Base-by-base conservation (phyloP, 2,329 filamentous ascomycete species). In the Phialophora macrospora region DNA sequence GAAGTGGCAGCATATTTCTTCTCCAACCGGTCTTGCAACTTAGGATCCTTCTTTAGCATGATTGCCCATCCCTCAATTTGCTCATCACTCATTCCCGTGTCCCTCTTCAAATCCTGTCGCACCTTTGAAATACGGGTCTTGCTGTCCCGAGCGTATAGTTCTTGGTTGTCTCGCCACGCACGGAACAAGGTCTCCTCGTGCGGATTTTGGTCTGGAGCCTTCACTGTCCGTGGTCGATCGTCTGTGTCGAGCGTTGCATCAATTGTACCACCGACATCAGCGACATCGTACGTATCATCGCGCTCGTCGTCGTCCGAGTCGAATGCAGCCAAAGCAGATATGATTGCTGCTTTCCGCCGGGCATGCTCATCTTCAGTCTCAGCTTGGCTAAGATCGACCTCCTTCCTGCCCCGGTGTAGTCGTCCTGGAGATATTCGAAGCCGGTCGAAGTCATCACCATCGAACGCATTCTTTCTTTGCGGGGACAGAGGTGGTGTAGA, bases 281-380 rank as follows among this genome's bases (percentile, higher is more conserved):
- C 92, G 1, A 89, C 87, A 73, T 99, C 95, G 75, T 99, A 99
- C 0, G 94, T 98, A 76, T 99, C 95, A 76, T 99, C 95, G 41
- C 93, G 87, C 79, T 99, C 95, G 76, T 99, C 95, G 71, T 98
- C 95, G 72, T 98, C 94, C 0, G 89, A 90, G 78, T 98, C 93
- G 71, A 98, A 97, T 0, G 90, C 85, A 17, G 92, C 92, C 2
- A 98, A 85, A 0, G 94, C 94, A 2, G 93, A 91, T 26, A 97
- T 80, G 72, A 97, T 97, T 11, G 92, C 90, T 0, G 92, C 91
- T 79, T 96, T 97, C 72, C 88, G 88, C 1, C 89, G 86, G 3
- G 88, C 87, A 69, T 80, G 79, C 55, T 79, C 74, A 24, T 68
- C 64, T 14, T 26, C 30, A 22, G 85, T 38, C 83, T 85, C 44